Conservation (phyloP, 2,329 filamentous ascomycete genomes). For the Zasmidium cellare region DNA sequence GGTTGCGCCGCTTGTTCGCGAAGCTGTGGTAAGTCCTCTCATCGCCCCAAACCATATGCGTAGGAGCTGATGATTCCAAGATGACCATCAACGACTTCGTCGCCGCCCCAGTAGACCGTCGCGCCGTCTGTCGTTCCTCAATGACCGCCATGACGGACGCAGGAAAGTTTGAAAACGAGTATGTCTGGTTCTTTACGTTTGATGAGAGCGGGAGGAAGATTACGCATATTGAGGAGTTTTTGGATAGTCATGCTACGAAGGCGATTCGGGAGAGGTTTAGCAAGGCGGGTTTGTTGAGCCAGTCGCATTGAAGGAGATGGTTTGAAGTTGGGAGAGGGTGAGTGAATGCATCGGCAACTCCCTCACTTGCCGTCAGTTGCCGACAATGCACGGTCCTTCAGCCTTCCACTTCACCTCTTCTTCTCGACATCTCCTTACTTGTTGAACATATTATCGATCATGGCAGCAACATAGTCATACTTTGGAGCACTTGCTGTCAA, state of each 20-base stretch:
- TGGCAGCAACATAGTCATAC: too few species aligned
- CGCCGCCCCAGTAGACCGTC: constrained; percentile 8
- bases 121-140: constrained; percentile 16
- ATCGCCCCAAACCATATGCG: too few species aligned
- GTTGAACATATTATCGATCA: too few species aligned
- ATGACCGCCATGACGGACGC: constrained; percentile 15
- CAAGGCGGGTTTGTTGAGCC: background rate
- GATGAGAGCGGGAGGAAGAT: constrained; percentile 17
- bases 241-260: constrained; percentile 12
- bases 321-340: too few species aligned
- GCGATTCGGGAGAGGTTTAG: background rate
- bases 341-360: background rate
- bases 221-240: constrained; percentile 19
- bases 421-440: background rate
- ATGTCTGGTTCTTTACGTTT: constrained; percentile 25
- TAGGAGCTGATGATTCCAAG: constrained; percentile 5
- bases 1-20: constrained; percentile 13
- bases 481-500: too few species aligned
- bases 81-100: constrained; percentile 26
- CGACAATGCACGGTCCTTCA: background rate
- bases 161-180: constrained; percentile 22
- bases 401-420: background rate
- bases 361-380: background rate
- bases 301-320: too few species aligned
- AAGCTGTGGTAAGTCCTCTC: constrained; percentile 16